Percentiles rank a stretch among this genome's conserved stretches.
phyloP scores from a whole-genome alignment of 2,329 filamentous ascomycete genomes.

The Trichophyton verrucosum region DNA sequence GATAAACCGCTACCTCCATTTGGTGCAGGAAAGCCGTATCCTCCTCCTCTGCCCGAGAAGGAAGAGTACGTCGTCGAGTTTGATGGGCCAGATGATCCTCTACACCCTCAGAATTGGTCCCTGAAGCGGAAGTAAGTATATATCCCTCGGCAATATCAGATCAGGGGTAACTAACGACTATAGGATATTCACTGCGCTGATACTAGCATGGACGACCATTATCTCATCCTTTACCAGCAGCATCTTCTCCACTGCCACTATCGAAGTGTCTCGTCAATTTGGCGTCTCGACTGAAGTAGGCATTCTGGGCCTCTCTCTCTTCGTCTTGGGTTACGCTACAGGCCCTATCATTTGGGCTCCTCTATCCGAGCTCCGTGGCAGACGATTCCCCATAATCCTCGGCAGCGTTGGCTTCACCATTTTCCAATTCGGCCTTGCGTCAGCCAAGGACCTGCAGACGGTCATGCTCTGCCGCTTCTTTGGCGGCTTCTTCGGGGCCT shows the following conservation, averaged over 20 bases:
- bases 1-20: constrained; percentile 29
- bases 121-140: constrained; percentile 58
- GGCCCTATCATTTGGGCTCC: constrained; percentile 42
- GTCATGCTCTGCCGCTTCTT: constrained; percentile 43
- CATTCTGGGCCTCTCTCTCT: constrained; percentile 30
- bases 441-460: constrained; percentile 42
- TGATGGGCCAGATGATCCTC: constrained; percentile 66
- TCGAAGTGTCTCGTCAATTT: constrained; percentile 45
- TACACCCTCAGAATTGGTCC: constrained; percentile 83
- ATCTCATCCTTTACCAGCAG: constrained; percentile 45
- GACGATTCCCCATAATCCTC: constrained; percentile 38
- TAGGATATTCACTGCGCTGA: constrained; percentile 13
- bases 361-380: constrained; percentile 40
- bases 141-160: too few relatives aligned
- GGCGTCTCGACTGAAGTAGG: constrained; percentile 38
- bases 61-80: constrained; percentile 59
- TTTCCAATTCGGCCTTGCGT: constrained; percentile 39
- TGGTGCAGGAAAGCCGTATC: constrained; percentile 46
- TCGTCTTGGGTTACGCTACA: constrained; percentile 38
- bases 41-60: constrained; percentile 42
- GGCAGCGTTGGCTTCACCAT: constrained; percentile 41
- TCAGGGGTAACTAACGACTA: background rate
- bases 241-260: constrained; percentile 59
- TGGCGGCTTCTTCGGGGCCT: constrained; percentile 42
- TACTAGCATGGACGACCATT: constrained; percentile 40